phyloP scores from a whole-genome alignment of 352 stramenopile species.

The Phytophthora tentaculata region DNA sequence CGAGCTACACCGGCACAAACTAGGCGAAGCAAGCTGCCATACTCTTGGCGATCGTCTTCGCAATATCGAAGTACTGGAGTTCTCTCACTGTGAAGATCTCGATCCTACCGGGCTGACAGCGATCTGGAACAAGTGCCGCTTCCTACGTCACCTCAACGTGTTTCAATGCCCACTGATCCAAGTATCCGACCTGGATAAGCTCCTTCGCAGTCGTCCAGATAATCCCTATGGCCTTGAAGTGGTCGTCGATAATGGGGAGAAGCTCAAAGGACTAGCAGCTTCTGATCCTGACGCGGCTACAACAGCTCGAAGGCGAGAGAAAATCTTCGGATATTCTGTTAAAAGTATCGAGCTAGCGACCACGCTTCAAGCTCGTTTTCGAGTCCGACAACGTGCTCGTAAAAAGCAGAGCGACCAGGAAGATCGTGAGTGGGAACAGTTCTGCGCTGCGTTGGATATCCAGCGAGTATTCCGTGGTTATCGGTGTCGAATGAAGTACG shows the following conservation, averaged over 20 bases:
- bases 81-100: constrained; percentile 44
- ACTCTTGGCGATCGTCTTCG: constrained; percentile 35
- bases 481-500: constrained; percentile 46
- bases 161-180: constrained; percentile 45
- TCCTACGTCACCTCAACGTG: constrained; percentile 60
- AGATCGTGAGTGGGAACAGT: constrained; percentile 46
- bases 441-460: constrained; percentile 66
- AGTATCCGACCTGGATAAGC: constrained; percentile 30
- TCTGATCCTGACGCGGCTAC: constrained; percentile 41
- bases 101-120: constrained; percentile 29
- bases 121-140: constrained; percentile 46
- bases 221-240: constrained; percentile 59
- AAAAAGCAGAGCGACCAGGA: constrained; percentile 31
- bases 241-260: constrained; percentile 47
- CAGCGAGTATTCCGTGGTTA: constrained; percentile 62
- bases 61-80: constrained; percentile 51
- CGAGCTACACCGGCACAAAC: constrained; percentile 38
- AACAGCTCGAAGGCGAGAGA: constrained; percentile 49
- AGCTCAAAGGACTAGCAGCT: constrained; percentile 55
- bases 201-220: constrained; percentile 44
- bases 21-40: constrained; percentile 45
- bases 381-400: constrained; percentile 33
- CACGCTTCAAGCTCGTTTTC: constrained; percentile 55
- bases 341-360: constrained; percentile 38
- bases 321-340: constrained; percentile 10